Base-by-base conservation (phyloP, 768 basidiomycete species). In the Kwoniella sp. region DNA sequence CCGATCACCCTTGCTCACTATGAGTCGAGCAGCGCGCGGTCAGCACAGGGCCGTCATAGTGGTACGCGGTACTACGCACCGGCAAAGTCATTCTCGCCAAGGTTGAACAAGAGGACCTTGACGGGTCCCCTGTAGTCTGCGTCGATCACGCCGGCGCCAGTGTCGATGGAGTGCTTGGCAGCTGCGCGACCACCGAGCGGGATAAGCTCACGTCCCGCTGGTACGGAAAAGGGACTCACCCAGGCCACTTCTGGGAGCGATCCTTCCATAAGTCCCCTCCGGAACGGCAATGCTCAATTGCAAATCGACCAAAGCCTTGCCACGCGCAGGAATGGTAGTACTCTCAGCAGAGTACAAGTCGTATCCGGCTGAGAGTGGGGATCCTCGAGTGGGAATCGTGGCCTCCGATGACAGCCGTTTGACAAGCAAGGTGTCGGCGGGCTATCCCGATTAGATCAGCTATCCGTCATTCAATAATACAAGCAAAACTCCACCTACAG, bases 91-190 rank as follows among this genome's bases (percentile, higher is more conserved):
- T 82, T 78, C 73, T 95, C 89, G 0, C 86, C 86, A 50, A 84
- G 81, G 71, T 99, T 98, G 82, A 89, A 96, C 37, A 99, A 79
- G 25, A 99, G 79, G 29, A 98, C 88, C 67, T 86, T 90, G 39
- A 99, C 82, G 11, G 83, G 78, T 19, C 95, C 95, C 46, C 95
- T 81, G 75, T 99, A 98, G 73, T 99, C 95, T 6, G 89, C 88
- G 59, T 99, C 95, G 44, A 99, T 82, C 6, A 99, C 95, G 19
- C 93, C 95, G 10, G 95, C 95, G 1, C 95, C 95, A 0, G 93
- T 98, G 69, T 92, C 88, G 53, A 98, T 96, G 84, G 89, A 90
- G 73, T 89, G 91, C 71, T 99, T 99, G 14, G 88, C 87, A 17
- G 95, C 95, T 95, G 57, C 9, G 23, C 15, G 10, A 17, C 19